Evolutionary conservation across 2,329 filamentous ascomycete genomes (phyloP).

Genomic region (Ophiostoma australiae): DNA sequence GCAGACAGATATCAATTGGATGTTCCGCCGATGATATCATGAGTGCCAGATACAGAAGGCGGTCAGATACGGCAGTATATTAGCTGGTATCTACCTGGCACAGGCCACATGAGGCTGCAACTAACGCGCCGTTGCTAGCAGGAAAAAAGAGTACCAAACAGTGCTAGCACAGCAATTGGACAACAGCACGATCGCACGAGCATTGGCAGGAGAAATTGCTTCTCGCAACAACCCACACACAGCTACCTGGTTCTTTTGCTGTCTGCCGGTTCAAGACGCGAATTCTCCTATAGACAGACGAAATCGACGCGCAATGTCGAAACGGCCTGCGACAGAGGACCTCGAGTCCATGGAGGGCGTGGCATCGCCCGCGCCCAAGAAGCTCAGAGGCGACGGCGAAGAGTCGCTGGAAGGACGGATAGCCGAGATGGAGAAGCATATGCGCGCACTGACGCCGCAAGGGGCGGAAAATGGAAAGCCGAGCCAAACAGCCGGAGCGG

Average conservation of each 20-base stretch:
- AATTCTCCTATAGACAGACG: not conserved
- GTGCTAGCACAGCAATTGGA: not conserved
- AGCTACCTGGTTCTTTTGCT: not conserved
- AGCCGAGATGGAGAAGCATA: conserved; percentile 22
- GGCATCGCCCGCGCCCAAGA: conserved; percentile 56
- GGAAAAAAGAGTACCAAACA: conserved; percentile 10
- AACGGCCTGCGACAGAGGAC: conserved; percentile 57
- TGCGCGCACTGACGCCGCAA: conserved; percentile 12
- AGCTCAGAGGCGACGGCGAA: conserved; percentile 31
- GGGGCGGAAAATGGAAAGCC: not conserved
- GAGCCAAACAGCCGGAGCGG: conserved; percentile 31
- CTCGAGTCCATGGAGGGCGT: conserved; percentile 53
- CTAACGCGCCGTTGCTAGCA: conserved; percentile 1
- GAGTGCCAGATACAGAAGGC: not conserved
- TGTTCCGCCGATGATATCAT: not conserved
- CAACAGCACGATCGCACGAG: not conserved
- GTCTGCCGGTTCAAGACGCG: not conserved
- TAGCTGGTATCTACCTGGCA: not conserved
- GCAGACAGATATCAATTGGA: not conserved
- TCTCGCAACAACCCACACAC: not conserved
- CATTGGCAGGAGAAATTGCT: not conserved
- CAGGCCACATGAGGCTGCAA: conserved; percentile 9
- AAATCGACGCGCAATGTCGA: conserved; percentile 32
- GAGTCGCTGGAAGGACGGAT: conserved; percentile 12
- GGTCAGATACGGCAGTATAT: not conserved